Base-by-base conservation (phyloP, 805 yeast species). In the Schwanniomyces sp. region DNA sequence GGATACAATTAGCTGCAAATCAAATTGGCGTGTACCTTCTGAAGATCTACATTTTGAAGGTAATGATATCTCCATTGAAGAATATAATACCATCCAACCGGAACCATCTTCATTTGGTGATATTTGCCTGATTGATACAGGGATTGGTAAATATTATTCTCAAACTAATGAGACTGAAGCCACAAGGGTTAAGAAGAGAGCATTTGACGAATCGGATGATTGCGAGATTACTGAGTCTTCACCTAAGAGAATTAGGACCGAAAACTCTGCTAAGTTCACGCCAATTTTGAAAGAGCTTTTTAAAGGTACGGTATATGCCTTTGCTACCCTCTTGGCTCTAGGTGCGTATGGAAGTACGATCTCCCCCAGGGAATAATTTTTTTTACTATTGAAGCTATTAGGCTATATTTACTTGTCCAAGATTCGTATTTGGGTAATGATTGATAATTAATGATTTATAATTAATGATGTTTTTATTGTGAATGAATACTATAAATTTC, bases 261-360 rank as follows among this genome's bases (percentile, higher is more conserved):
- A 37, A 12, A 21, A 21, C n/a, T 16, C 40, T 1, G 47, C 53
- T 5, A 34, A 29, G 14, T 28, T 50, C 14, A 58, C 54, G 37
- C 45, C 53, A 1, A 36, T 66, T 40, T 53, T 55, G 7, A 67
- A 66, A 47, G 76, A 71, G 51, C 48, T 55, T 11, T 59, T 55
- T 6, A 71, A 67, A 50, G 76, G 72, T 11, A 41, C 60, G 7
- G 30, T 64, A 9, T 71, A 71, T 48, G 67, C 56, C 4, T 34
- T 57, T 9, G 68, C 63, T 2, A 68, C 75, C 7, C 53, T 71
- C 21, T 45, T 61, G 9, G 73, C 69, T 1, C 56, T 71, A 43
- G 74, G 71, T n/a, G 51, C 61, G 6, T 71, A 69, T 54, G 75
- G 75, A 14, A 56, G 66, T 36, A 53, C 53, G 24, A 49, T 50